Percentiles rank a stretch among this genome's conserved stretches.
These are phyloP conservation scores for Pulicaria dysenterica DNA, from an alignment of 129 eudicot species.

Conservation along the genomic window DNA sequence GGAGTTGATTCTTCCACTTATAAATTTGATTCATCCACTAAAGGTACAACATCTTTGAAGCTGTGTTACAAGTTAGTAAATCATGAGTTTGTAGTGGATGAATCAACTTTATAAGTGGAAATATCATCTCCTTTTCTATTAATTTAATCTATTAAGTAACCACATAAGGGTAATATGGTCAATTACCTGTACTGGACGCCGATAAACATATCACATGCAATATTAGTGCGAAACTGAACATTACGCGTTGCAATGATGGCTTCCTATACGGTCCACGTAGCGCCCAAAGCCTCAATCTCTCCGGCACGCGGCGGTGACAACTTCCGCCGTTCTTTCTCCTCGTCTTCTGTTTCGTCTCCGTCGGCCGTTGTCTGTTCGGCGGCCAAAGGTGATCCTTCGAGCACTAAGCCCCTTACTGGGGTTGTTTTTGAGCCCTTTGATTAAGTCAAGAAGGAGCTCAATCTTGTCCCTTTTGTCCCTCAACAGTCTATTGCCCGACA, in stretches of 20 bases:
- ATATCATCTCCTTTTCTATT: too few species aligned
- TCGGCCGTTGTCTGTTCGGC: background rate
- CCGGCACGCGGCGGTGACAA: background rate
- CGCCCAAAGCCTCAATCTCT: background rate
- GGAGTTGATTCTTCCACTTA: too few species aligned
- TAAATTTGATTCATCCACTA: too few species aligned
- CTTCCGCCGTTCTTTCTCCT: background rate
- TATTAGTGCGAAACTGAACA: too few species aligned
- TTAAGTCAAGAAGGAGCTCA: slow-evolving; percentile 7
- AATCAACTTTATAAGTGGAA: too few species aligned
- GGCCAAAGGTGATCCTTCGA: background rate
- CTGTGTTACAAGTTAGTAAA: too few species aligned
- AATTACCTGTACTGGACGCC: too few species aligned
- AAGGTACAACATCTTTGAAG: too few species aligned
- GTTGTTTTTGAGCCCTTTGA: slow-evolving; percentile 9
- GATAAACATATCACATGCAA: too few species aligned
- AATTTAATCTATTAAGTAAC: too few species aligned
- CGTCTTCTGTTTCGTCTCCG: background rate
- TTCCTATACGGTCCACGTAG: background rate
- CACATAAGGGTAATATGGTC: too few species aligned
- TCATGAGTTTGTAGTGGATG: too few species aligned
- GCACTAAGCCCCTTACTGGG: background rate
- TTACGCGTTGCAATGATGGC: background rate
- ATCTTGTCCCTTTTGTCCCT: background rate
- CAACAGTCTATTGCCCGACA: slow-evolving; percentile 1